These are phyloP conservation scores for Phytophthora vignae DNA, from an alignment of 352 stramenopile genomes.

Conservation along the genomic window DNA sequence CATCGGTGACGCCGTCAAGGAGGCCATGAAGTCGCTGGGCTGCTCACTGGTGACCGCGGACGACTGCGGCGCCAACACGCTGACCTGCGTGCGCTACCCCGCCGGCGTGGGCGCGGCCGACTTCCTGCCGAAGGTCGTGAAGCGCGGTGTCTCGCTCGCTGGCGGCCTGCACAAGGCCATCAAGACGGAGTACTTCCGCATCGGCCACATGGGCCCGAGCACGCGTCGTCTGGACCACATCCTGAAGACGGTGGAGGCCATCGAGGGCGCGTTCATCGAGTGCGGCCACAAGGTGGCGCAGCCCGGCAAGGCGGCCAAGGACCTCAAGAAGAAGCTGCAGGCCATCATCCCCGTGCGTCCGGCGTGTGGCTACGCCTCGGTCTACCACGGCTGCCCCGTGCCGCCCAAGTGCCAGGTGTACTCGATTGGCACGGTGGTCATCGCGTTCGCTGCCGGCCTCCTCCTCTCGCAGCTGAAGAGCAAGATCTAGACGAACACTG, in stretches of 20 bases:
- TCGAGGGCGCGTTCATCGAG: constrained; percentile 75
- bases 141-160: constrained; percentile 76
- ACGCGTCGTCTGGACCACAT: constrained; percentile 78
- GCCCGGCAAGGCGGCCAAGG: constrained; percentile 59
- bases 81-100: constrained; percentile 83
- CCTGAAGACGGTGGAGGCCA: constrained; percentile 76
- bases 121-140: constrained; percentile 78
- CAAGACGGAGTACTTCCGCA: constrained; percentile 89
- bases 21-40: constrained; percentile 69
- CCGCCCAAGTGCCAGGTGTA: constrained; percentile 77
- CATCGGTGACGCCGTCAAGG: constrained; percentile 69
- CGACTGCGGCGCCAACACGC: constrained; percentile 64
- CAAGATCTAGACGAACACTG: constrained; percentile 44
- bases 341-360: constrained; percentile 60
- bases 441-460: constrained; percentile 71
- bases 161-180: constrained; percentile 82
- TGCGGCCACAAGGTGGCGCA: constrained; percentile 71
- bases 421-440: constrained; percentile 61
- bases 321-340: constrained; percentile 68
- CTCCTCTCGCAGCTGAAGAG: constrained; percentile 62
- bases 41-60: constrained; percentile 66
- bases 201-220: constrained; percentile 86
- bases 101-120: constrained; percentile 64
- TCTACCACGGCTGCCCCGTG: constrained; percentile 70
- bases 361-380: constrained; percentile 43